Conservation (phyloP, 495 filamentous ascomycete species). For the Pseudotulostoma volvatum region DNA sequence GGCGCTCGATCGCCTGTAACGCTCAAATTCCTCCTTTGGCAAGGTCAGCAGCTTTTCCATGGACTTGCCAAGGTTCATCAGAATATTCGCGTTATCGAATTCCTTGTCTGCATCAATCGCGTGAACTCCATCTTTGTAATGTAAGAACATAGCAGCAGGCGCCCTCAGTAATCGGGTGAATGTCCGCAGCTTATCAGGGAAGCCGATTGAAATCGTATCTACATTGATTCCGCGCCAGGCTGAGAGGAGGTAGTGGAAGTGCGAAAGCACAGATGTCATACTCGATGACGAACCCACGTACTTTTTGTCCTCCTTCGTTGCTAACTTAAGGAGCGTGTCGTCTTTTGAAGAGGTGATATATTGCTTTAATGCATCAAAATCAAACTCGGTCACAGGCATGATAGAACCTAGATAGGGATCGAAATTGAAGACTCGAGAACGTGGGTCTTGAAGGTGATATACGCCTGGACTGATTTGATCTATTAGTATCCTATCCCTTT, state of each 20-base stretch:
- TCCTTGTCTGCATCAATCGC: conserved; percentile 98
- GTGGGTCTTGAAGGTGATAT: conserved; percentile 77
- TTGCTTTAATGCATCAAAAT: conserved; percentile 66
- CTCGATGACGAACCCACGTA: conserved; percentile 93
- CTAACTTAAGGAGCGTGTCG: conserved; percentile 44
- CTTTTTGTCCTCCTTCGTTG: conserved; percentile 49
- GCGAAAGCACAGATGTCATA: conserved; percentile 73
- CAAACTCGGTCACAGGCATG: conserved; percentile 83
- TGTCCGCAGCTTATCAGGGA: conserved; percentile 37
- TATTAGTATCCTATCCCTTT: not conserved
- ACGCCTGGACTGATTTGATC: conserved; percentile 50
- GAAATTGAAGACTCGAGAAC: conserved; percentile 84
- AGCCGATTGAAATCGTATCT: conserved; percentile 44
- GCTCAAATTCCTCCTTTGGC: conserved; percentile 63
- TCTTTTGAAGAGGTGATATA: conserved; percentile 89
- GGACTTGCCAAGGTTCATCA: conserved; percentile 80
- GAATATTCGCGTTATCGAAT: conserved; percentile 67
- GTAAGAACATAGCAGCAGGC: conserved; percentile 68
- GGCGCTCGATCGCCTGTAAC: conserved; percentile 51
- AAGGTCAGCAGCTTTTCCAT: conserved; percentile 94
- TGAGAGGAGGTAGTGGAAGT: conserved; percentile 89
- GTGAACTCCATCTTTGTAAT: conserved; percentile 70
- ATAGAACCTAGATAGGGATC: conserved; percentile 83
- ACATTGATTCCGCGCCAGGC: conserved; percentile 59
- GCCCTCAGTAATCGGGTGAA: conserved; percentile 57